phyloP scores from a whole-genome alignment of 768 basidiomycete genomes.

The Pisolithus albus region DNA sequence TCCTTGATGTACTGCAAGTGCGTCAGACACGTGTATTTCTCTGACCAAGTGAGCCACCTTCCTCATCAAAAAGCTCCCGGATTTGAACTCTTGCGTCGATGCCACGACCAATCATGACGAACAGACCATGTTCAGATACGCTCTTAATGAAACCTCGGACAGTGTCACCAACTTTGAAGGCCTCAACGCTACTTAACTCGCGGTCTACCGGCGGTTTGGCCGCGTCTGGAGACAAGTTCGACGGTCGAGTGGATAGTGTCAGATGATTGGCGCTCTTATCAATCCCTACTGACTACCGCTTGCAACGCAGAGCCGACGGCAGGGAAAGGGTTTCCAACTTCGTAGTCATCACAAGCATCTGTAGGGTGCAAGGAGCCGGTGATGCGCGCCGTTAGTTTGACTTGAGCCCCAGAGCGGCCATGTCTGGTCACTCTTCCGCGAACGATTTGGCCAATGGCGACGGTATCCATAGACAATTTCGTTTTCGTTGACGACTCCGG shows the following conservation, averaged over 20 bases:
- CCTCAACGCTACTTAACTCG: slow-evolving; percentile 55
- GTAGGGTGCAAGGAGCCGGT: slow-evolving; percentile 76
- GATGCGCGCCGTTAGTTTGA: slow-evolving; percentile 69
- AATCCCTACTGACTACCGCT: slow-evolving; percentile 61
- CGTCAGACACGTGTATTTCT: slow-evolving; percentile 3
- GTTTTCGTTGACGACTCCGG: slow-evolving; percentile 49
- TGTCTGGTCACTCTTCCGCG: slow-evolving; percentile 77
- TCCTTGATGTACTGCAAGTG: slow-evolving; percentile 79
- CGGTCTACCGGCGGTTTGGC: slow-evolving; percentile 50
- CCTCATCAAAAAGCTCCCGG: slow-evolving; percentile 86
- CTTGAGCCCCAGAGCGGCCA: slow-evolving; percentile 59
- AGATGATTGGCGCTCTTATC: slow-evolving; percentile 63
- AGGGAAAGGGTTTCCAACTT: slow-evolving; percentile 49
- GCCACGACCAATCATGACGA: slow-evolving; percentile 77
- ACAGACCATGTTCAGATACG: slow-evolving; percentile 80
- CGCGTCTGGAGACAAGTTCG: slow-evolving; percentile 54
- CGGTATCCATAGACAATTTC: slow-evolving; percentile 55
- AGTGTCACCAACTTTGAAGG: slow-evolving; percentile 65
- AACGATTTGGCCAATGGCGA: slow-evolving; percentile 67
- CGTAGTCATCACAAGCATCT: slow-evolving; percentile 77
- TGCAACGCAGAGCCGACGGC: slow-evolving; percentile 60
- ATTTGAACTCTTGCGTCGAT: slow-evolving; percentile 92
- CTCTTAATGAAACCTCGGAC: slow-evolving; percentile 88
- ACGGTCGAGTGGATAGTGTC: slow-evolving; percentile 74
- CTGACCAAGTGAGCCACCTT: slow-evolving; percentile 15